Percentiles rank a stretch among this genome's conserved stretches.
Conservation (phyloP, 805 yeast species). For the Candida michaelii region DNA sequence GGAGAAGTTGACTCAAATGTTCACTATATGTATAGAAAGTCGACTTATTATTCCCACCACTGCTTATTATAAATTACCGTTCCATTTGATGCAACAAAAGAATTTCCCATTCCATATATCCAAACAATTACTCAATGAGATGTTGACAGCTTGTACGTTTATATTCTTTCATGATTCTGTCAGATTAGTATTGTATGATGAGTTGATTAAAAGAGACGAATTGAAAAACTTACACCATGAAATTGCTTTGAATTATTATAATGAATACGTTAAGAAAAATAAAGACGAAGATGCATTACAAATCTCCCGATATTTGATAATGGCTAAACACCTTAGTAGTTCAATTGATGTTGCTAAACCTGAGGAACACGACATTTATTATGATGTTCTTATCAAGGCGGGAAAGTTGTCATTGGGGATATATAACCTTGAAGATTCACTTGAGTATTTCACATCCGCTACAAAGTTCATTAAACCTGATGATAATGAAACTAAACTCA, state of each 20-base stretch:
- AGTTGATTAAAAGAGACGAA: constrained; percentile 25
- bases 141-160: constrained; percentile 37
- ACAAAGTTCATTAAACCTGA: constrained; percentile 21
- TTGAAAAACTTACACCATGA: constrained; percentile 32
- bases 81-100: constrained; percentile 28
- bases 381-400: constrained; percentile 41
- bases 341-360: constrained; percentile 32
- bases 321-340: constrained; percentile 40
- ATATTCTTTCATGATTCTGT: constrained; percentile 43
- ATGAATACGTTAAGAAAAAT: constrained; percentile 14
- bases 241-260: constrained; percentile 44
- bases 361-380: constrained; percentile 37
- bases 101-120: constrained; percentile 29
- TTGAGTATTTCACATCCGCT: constrained; percentile 40
- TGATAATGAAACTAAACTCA: constrained; percentile 22
- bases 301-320: constrained; percentile 24
- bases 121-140: constrained; percentile 29
- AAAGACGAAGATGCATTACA: background rate
- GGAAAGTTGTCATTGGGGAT: constrained; percentile 46
- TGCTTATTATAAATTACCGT: constrained; percentile 48
- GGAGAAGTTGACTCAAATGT: constrained; percentile 27
- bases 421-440: constrained; percentile 41
- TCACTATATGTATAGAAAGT: constrained; percentile 33
- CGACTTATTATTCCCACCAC: constrained; percentile 38
- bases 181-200: constrained; percentile 29